A percentile compares a stretch with the other conserved stretches of the same genome.
phyloP scores from a whole-genome alignment of 2,329 filamentous ascomycete species.

The Acrocalymma vagum region DNA sequence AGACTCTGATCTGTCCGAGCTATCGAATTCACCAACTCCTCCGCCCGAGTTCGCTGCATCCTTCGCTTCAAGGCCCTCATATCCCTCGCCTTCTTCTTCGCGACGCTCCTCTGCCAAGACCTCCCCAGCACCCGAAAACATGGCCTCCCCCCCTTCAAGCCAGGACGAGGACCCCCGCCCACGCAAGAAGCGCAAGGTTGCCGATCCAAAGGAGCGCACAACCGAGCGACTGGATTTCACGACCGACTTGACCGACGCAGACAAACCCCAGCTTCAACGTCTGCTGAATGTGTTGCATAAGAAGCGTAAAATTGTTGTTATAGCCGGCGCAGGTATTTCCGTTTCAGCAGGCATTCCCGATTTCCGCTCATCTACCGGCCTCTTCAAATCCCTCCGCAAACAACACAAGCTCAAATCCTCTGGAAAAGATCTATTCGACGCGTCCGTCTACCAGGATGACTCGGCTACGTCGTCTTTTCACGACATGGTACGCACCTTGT shows the following conservation, averaged over 20 bases:
- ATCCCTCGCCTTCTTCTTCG: slow-evolving; percentile 53
- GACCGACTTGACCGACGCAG: slow-evolving; percentile 61
- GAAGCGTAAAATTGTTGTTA: slow-evolving; percentile 95
- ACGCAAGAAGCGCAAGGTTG: slow-evolving; percentile 75
- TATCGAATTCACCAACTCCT: slow-evolving; percentile 42
- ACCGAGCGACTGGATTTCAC: slow-evolving; percentile 84
- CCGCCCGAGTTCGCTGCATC: slow-evolving; percentile 39
- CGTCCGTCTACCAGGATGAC: slow-evolving; percentile 95
- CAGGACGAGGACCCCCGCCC: slow-evolving; percentile 73
- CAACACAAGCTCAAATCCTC: slow-evolving; percentile 93
- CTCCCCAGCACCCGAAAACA: slow-evolving; percentile 56
- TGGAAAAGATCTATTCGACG: slow-evolving; percentile 95
- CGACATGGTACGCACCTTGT: slow-evolving; percentile 91
- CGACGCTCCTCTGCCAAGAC: slow-evolving; percentile 55
- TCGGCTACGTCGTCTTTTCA: slow-evolving; percentile 90
- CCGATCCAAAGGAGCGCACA: slow-evolving; percentile 70
- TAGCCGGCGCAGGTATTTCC: slow-evolving; percentile 96
- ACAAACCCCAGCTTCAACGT: slow-evolving; percentile 71
- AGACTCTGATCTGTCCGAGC: slow-evolving; percentile 38
- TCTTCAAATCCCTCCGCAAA: slow-evolving; percentile 85
- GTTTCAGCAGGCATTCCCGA: slow-evolving; percentile 97
- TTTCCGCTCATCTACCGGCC: slow-evolving; percentile 88
- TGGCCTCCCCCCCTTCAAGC: slow-evolving; percentile 52
- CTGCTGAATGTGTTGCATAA: slow-evolving; percentile 79
- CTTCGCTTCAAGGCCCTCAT: slow-evolving; percentile 35